These are phyloP conservation scores for Neofusicoccum parvum DNA, from an alignment of 2,329 filamentous ascomycete genomes.

Conservation along the genomic window DNA sequence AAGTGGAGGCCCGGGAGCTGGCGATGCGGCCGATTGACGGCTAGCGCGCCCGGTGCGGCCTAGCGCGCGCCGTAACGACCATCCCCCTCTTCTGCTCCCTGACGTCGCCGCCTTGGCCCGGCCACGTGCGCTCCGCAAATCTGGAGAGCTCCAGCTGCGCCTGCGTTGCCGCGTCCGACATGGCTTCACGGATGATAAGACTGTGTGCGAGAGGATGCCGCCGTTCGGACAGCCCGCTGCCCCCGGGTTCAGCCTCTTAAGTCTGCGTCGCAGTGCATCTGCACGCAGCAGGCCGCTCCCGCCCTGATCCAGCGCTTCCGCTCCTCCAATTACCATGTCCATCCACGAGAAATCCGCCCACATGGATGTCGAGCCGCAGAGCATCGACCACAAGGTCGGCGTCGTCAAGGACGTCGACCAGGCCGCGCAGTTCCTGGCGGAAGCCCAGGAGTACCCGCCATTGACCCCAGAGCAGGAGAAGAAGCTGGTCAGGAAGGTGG, in stretches of 20 bases:
- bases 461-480: conserved; percentile 30
- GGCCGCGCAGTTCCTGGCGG: conserved; percentile 31
- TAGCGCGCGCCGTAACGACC: conserved; percentile 11
- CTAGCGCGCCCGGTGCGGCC: neutral
- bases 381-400: conserved; percentile 9
- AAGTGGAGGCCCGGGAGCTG: neutral
- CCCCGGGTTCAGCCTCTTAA: neutral
- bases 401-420: conserved; percentile 26
- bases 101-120: neutral
- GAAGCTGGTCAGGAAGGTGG: conserved; percentile 23
- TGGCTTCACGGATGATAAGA: neutral
- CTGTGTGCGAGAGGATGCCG: neutral
- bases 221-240: neutral
- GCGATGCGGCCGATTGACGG: neutral
- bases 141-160: neutral
- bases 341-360: neutral
- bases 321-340: neutral
- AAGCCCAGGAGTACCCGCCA: conserved; percentile 26
- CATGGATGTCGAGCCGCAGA: neutral
- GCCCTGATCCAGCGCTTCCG: neutral
- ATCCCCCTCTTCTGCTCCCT: neutral
- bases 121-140: neutral
- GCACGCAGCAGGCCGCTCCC: neutral
- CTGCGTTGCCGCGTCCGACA: neutral
- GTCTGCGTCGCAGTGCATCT: neutral